phyloP scores from a whole-genome alignment of 148 eudicot genomes.

The Heliosperma pusillum region DNA sequence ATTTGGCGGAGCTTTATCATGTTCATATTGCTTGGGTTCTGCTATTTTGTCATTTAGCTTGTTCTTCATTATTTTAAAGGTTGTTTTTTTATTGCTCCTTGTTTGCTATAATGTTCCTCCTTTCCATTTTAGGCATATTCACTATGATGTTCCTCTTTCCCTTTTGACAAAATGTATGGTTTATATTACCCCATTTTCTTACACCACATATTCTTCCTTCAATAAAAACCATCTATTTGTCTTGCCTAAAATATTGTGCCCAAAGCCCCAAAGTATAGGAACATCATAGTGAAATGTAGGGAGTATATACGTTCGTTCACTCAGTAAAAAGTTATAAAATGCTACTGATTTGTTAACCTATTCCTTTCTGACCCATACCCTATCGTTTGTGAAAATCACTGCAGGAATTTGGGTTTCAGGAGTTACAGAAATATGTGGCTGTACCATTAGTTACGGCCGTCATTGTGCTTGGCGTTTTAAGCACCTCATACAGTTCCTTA shows the following conservation, averaged over 20 bases:
- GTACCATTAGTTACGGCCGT: slow-evolving; percentile 58
- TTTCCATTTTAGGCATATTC: too few relatives aligned
- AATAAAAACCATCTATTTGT: too few relatives aligned
- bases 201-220: too few relatives aligned
- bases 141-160: too few relatives aligned
- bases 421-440: slow-evolving; percentile 44
- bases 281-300: too few relatives aligned
- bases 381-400: slow-evolving; percentile 14
- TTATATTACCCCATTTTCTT: too few relatives aligned
- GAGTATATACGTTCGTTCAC: not conserved
- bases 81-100: slow-evolving; percentile 11
- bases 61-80: slow-evolving; percentile 70
- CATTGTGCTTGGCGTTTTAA: slow-evolving; percentile 50
- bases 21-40: slow-evolving; percentile 74
- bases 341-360: not conserved
- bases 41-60: slow-evolving; percentile 71
- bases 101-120: too few relatives aligned
- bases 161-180: too few relatives aligned
- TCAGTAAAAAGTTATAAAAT: not conserved
- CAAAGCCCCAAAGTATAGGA: too few relatives aligned
- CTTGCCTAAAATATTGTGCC: too few relatives aligned
- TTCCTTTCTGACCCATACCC: not conserved
- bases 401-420: slow-evolving; percentile 62
- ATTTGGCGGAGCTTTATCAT: slow-evolving; percentile 74
- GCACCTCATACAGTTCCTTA: slow-evolving; percentile 46